Evolutionary conservation across 2,329 filamentous ascomycete genomes (phyloP).

Genomic region (Elsinoe ampelina): DNA sequence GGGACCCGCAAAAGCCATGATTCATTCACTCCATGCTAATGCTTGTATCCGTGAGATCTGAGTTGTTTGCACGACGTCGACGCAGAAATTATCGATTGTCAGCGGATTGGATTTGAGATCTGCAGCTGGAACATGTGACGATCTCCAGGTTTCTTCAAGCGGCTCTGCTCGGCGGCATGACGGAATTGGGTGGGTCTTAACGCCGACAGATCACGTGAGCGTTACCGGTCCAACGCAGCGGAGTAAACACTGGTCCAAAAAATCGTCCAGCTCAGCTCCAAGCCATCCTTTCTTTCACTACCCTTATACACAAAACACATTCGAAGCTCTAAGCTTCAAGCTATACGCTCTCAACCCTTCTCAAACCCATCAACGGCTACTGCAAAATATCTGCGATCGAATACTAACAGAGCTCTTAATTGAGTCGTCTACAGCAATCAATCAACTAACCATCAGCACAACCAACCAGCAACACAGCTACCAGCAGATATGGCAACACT

Average conservation of each 20-base stretch:
- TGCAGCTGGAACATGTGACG: slow-evolving; percentile 8
- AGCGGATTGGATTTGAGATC: neutral
- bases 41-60: neutral
- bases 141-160: neutral
- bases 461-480: neutral
- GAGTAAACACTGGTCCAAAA: slow-evolving; percentile 14
- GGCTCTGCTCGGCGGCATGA: slow-evolving; percentile 8
- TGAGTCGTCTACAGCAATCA: slow-evolving; percentile 24
- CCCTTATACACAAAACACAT: slow-evolving; percentile 20
- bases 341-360: slow-evolving; percentile 17
- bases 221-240: slow-evolving; percentile 10
- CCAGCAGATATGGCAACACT: slow-evolving; percentile 63
- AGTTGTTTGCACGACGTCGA: neutral
- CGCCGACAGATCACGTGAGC: neutral
- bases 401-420: slow-evolving; percentile 32
- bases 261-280: neutral
- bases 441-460: slow-evolving; percentile 13
- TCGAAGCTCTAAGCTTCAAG: slow-evolving; percentile 19
- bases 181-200: neutral
- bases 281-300: slow-evolving; percentile 18
- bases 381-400: slow-evolving; percentile 27
- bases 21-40: neutral
- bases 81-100: slow-evolving; percentile 5
- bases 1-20: slow-evolving; percentile 8
- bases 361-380: slow-evolving; percentile 24